Conservation (phyloP, 2,329 filamentous ascomycete species). For the Calycina herbarum region DNA sequence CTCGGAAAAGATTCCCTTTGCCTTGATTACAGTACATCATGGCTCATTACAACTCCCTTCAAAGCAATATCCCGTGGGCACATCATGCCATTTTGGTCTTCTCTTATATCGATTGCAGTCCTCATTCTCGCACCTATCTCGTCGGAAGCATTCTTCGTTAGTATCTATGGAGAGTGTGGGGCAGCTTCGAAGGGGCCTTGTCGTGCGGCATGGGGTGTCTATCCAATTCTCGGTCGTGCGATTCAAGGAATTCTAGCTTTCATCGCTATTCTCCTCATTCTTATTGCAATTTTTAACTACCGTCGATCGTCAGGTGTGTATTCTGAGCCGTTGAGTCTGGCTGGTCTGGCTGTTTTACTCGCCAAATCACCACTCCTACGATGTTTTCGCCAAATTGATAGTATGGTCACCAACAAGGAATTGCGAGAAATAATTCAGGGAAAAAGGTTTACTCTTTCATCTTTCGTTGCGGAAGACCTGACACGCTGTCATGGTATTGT, state of each 20-base stretch:
- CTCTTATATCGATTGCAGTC: conserved; percentile 19
- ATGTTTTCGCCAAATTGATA: conserved; percentile 24
- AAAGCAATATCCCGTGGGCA: conserved; percentile 23
- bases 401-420: conserved; percentile 13
- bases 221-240: conserved; percentile 22
- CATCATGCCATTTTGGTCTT: conserved; percentile 23
- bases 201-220: conserved; percentile 23
- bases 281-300: conserved; percentile 20
- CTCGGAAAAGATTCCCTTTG: conserved; percentile 41
- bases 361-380: conserved; percentile 27
- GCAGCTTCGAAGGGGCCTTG: conserved; percentile 14
- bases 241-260: conserved; percentile 30
- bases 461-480: conserved; percentile 15
- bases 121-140: conserved; percentile 24
- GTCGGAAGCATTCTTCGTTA: conserved; percentile 24
- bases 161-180: conserved; percentile 19
- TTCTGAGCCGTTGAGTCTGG: conserved; percentile 31
- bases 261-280: conserved; percentile 24
- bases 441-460: conserved; percentile 15
- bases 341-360: conserved; percentile 26
- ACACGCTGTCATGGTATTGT: conserved; percentile 21
- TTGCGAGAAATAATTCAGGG: conserved; percentile 16
- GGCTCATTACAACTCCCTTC: conserved; percentile 19
- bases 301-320: conserved; percentile 27
- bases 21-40: conserved; percentile 22